Conservation (phyloP, 352 stramenopile genomes). For the Globisporangium okanoganense region DNA sequence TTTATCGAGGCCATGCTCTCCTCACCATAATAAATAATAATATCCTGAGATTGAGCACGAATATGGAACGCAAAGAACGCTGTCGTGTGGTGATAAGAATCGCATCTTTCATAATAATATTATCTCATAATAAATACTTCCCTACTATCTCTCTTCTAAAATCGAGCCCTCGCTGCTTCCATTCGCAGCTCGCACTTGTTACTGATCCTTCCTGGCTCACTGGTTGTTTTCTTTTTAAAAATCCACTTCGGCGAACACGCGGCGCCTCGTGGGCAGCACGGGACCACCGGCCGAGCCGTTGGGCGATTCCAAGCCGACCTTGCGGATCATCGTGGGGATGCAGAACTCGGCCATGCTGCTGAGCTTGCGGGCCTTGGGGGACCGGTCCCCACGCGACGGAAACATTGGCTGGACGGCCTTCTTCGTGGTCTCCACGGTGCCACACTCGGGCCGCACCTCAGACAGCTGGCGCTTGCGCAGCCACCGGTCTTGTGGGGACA, state of each 20-base stretch:
- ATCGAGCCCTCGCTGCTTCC: no score
- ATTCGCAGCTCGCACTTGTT: background rate
- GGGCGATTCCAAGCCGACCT: constrained; percentile 26
- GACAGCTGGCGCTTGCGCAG: constrained; percentile 52
- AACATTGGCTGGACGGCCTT: constrained; percentile 22
- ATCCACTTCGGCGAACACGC: constrained; percentile 79
- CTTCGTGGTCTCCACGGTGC: background rate
- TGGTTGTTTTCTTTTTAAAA: constrained; percentile 25
- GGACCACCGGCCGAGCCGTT: constrained; percentile 12
- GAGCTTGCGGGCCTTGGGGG: constrained; percentile 59
- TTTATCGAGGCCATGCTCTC: no score
- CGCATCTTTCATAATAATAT: no score
- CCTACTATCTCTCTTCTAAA: no score
- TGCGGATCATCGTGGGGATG: constrained; percentile 38
- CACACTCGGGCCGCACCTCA: constrained; percentile 46
- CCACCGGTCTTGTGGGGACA: constrained; percentile 16
- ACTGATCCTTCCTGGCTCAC: no score
- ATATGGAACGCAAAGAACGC: no score
- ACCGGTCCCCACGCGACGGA: constrained; percentile 28
- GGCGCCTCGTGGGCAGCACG: constrained; percentile 36
- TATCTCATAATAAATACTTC: no score
- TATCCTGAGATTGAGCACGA: no score
- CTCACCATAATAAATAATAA: no score
- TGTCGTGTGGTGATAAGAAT: no score
- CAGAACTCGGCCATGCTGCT: constrained; percentile 41